These are phyloP conservation scores for Globisporangium orthogonon DNA, from an alignment of 352 stramenopile genomes.

Conservation along the genomic window DNA sequence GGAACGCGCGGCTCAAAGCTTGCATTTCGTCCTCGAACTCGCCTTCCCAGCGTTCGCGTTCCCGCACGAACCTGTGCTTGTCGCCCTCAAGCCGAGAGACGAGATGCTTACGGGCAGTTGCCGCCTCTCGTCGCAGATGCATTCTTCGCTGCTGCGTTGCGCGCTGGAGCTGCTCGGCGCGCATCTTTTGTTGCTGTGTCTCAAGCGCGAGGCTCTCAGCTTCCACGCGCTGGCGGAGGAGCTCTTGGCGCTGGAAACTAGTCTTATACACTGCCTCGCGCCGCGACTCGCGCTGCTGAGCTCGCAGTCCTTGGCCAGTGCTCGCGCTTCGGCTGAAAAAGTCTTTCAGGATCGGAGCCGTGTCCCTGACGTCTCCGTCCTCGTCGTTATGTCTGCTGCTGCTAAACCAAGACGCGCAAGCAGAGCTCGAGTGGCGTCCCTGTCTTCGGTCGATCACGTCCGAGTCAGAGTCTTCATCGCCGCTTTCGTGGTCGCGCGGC, in stretches of 20 bases:
- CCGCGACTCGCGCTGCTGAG: conserved; percentile 28
- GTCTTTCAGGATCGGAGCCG: conserved; percentile 47
- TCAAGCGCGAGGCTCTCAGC: conserved; percentile 15
- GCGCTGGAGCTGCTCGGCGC: conserved; percentile 33
- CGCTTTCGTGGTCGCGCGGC: conserved; percentile 4
- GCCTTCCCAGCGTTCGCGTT: conserved; percentile 43
- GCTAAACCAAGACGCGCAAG: background rate
- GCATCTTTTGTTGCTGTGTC: conserved; percentile 16
- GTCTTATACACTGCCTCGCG: conserved; percentile 35
- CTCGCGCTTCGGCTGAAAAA: conserved; percentile 49
- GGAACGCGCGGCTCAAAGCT: conserved; percentile 32
- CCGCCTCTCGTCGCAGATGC: conserved; percentile 29
- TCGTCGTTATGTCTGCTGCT: background rate
- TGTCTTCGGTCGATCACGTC: background rate
- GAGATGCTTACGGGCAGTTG: conserved; percentile 19
- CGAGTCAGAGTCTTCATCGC: conserved; percentile 1
- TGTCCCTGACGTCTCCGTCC: conserved; percentile 10
- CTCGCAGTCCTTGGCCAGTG: conserved; percentile 28
- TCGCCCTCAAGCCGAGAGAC: conserved; percentile 16
- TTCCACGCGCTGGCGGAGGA: conserved; percentile 27
- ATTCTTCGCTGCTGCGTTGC: conserved; percentile 29
- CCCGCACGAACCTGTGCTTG: conserved; percentile 15
- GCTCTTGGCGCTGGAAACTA: conserved; percentile 38
- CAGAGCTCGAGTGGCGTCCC: too few species aligned
- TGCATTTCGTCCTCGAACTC: conserved; percentile 48